These are phyloP conservation scores for Aristolochia fimbriata DNA, from an alignment of 164 flowering plant genomes.

Conservation along the genomic window DNA sequence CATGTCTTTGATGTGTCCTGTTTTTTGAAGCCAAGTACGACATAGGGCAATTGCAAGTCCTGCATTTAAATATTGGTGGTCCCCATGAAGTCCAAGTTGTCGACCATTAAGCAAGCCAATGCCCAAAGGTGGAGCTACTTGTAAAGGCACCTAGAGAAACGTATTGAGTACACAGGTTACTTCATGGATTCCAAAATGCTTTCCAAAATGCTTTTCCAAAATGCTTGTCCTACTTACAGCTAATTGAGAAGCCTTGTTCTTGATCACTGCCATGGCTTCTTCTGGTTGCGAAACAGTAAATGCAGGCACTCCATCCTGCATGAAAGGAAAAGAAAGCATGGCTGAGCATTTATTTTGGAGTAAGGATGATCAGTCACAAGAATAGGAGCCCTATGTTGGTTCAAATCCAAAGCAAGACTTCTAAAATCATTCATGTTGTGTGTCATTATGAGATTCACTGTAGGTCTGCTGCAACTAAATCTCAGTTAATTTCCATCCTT, in stretches of 20 bases:
- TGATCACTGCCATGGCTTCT: conserved; percentile 89
- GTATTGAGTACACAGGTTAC: too few relatives aligned
- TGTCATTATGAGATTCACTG: too few relatives aligned
- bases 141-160: conserved; percentile 54
- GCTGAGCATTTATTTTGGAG: too few relatives aligned
- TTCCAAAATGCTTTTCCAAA: too few relatives aligned
- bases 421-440: too few relatives aligned
- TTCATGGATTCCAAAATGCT: too few relatives aligned
- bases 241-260: conserved; percentile 59
- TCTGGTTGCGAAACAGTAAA: conserved; percentile 89
- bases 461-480: too few relatives aligned
- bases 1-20: conserved; percentile 46
- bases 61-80: conserved; percentile 81
- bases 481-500: too few relatives aligned
- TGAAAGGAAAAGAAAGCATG: background rate
- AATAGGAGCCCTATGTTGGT: too few relatives aligned
- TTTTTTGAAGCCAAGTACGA: conserved; percentile 69
- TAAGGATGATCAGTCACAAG: too few relatives aligned
- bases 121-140: conserved; percentile 66
- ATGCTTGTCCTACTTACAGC: conserved; percentile 38
- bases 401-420: too few relatives aligned
- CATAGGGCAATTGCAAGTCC: conserved; percentile 82
- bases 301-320: conserved; percentile 83
- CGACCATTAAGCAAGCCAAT: conserved; percentile 49
- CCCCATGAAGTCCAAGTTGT: conserved; percentile 82